These are phyloP conservation scores for Saccharomyces hybrid DNA, from an alignment of 1,139 yeast genomes.

Conservation along the genomic window DNA sequence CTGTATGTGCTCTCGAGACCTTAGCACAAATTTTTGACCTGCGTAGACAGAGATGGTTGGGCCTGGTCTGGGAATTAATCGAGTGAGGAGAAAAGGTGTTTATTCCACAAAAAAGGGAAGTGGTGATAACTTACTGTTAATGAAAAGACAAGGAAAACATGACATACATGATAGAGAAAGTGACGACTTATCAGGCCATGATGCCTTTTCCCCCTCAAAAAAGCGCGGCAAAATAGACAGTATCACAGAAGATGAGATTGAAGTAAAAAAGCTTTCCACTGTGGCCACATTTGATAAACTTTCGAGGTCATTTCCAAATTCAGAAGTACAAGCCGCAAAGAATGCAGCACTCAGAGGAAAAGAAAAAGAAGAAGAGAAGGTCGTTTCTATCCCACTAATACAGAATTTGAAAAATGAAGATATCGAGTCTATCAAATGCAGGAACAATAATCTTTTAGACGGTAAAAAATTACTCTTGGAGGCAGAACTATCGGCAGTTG, in stretches of 20 bases:
- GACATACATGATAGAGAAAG: not conserved
- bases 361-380: not conserved
- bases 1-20: not conserved
- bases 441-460: not conserved
- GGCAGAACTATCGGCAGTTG: constrained; percentile 3
- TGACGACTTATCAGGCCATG: not conserved
- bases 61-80: not conserved
- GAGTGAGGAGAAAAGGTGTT: not conserved
- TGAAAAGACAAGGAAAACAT: not conserved
- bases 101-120: not conserved
- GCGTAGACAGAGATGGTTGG: not conserved
- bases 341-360: not conserved
- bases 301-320: not conserved
- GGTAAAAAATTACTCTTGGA: constrained; percentile 2
- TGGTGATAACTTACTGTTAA: not conserved
- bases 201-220: not conserved
- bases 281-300: not conserved
- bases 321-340: not conserved
- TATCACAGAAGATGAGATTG: not conserved
- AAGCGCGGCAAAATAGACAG: not conserved
- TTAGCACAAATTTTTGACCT: not conserved
- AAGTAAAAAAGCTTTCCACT: not conserved
- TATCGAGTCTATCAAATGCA: constrained; percentile 6
- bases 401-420: constrained; percentile 10
- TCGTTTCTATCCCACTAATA: constrained; percentile 1